phyloP scores from a whole-genome alignment of 805 yeast species.

The Isabelozyma heimii region DNA sequence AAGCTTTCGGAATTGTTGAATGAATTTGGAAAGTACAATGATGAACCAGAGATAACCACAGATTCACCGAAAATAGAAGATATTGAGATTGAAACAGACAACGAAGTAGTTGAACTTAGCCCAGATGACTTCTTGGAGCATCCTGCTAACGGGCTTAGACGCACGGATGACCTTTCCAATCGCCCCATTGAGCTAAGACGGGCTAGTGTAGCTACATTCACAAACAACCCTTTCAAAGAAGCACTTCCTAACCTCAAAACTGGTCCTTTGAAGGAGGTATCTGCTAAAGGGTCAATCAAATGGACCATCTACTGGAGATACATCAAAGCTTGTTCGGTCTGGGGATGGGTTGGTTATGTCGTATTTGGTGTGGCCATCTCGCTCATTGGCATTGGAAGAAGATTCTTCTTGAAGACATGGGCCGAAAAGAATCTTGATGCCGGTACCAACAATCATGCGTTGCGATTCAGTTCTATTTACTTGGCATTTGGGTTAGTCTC shows the following conservation, averaged over 20 bases:
- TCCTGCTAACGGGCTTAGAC: too few relatives aligned
- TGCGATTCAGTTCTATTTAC: conserved; percentile 51
- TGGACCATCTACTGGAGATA: conserved; percentile 52
- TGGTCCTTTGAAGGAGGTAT: conserved; percentile 38
- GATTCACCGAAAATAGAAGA: not conserved
- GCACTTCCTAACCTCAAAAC: conserved; percentile 31
- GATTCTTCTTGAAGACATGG: conserved; percentile 70
- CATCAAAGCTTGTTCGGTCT: conserved; percentile 55
- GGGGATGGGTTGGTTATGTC: conserved; percentile 36
- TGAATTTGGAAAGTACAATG: conserved; percentile 28
- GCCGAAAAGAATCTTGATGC: conserved; percentile 50
- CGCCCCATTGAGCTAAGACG: conserved; percentile 31
- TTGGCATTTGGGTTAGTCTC: conserved; percentile 54
- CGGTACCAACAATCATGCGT: conserved; percentile 40
- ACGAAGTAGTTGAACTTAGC: not conserved
- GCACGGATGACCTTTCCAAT: not conserved
- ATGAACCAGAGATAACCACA: not conserved
- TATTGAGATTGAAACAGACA: conserved; percentile 12
- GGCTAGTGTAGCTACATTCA: conserved; percentile 65
- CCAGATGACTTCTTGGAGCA: not conserved
- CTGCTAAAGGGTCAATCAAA: conserved; percentile 61
- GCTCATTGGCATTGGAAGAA: conserved; percentile 38
- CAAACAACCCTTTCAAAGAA: conserved; percentile 34
- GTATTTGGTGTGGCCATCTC: conserved; percentile 17
- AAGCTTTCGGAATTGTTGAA: conserved; percentile 31